Base-by-base conservation (phyloP, 768 basidiomycete genomes). In the Lactarius trivialis region DNA sequence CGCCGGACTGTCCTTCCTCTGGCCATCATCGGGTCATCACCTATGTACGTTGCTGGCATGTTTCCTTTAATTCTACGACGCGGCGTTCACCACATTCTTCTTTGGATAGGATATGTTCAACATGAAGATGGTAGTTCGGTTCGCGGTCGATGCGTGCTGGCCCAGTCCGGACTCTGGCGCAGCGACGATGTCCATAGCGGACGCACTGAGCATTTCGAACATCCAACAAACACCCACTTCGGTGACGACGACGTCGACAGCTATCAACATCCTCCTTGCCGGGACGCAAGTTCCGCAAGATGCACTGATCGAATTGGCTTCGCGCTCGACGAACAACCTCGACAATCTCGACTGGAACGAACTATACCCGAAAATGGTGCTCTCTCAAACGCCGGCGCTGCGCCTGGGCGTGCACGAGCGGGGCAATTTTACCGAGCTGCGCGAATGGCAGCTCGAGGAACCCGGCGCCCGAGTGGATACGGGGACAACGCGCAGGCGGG, bases 331-430 rank as follows among this genome's bases (percentile, higher is more conserved):
- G 34, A 53, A 52, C 14, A 61, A 39, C 55, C 49, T 71, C 24
- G 67, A 71, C 1, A 34, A 49, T 5, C 75, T 76, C 61, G 75
- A 85, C 67, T 89, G 86, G 86, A 74, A 68, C 30, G 85, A 87
- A 14, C 73, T 76, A 1, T 88, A 83, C 70, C 81, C 84, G 0
- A 87, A 89, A 68, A 72, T 89, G 14, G 85, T 80, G 69, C 78
- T 91, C 58, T 88, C 89, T 7, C 84, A 85, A 68, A 89, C 85
- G 0, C 73, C 78, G 2, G 79, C 82, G 67, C 77, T 84, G 61
- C 84, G 81, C 68, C 73, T 88, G 57, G 88, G 80, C 0, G 73
- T 80, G 48, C 88, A 90, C 70, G 68, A 74, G 17, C 71, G 76
- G 3, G 88, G 88, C 1, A 71, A 43, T 1, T 89, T 90, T n/a